A percentile compares a stretch with the other conserved stretches of the same genome.
phyloP scores from a whole-genome alignment of 805 yeast genomes.

The Debaryomyces prosopidis region DNA sequence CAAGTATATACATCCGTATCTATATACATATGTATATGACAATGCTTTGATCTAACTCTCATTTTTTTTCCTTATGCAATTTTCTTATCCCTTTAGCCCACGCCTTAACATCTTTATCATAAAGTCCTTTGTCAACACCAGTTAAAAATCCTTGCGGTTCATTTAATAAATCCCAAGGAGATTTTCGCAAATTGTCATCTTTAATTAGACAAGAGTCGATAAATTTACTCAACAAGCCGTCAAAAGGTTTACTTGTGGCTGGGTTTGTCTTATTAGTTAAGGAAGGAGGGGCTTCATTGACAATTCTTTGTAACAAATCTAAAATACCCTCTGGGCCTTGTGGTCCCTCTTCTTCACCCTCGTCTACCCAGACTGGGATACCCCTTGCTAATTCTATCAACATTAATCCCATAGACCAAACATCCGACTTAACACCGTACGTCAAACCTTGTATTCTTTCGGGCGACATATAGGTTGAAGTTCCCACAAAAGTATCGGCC shows the following conservation, averaged over 20 bases:
- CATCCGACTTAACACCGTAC: conserved; percentile 93
- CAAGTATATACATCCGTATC: too few relatives aligned
- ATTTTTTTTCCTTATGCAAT: conserved; percentile 26
- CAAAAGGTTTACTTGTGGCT: conserved; percentile 31
- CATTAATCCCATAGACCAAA: conserved; percentile 95
- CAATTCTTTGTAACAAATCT: conserved; percentile 88
- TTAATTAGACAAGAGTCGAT: conserved; percentile 73
- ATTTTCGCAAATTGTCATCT: conserved; percentile 65
- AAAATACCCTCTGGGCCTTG: conserved; percentile 78
- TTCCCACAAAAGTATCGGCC: conserved; percentile 98
- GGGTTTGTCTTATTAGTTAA: conserved; percentile 40
- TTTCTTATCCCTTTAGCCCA: conserved; percentile 45
- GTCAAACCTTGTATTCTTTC: conserved; percentile 95
- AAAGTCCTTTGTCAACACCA: conserved; percentile 29
- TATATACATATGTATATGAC: too few relatives aligned
- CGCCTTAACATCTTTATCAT: conserved; percentile 35
- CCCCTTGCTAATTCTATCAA: conserved; percentile 88
- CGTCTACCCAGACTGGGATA: conserved; percentile 70
- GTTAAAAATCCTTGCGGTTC: conserved; percentile 27
- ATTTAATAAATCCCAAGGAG: conserved; percentile 67
- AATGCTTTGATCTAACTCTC: conserved; percentile 5
- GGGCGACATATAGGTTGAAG: conserved; percentile 95
- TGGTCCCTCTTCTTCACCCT: conserved; percentile 32
- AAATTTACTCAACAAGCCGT: conserved; percentile 58
- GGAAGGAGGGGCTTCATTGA: conserved; percentile 87